Percentiles rank a stretch among this genome's conserved stretches.
Conservation (phyloP, 805 yeast species). For the Priceomyces medius region DNA sequence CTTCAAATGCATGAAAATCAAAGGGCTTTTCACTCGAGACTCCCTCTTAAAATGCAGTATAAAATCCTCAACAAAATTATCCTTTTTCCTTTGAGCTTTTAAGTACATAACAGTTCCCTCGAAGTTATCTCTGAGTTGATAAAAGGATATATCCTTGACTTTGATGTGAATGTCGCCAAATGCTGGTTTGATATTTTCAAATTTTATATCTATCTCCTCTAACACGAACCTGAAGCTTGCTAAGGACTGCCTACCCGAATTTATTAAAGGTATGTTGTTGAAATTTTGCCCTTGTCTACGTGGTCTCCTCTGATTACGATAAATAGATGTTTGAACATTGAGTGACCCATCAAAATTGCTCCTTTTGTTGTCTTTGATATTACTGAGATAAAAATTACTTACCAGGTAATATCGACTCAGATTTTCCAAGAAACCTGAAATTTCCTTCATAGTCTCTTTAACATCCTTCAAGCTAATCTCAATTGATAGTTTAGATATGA, state of each 20-base stretch:
- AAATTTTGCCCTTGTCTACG: slow-evolving; percentile 15
- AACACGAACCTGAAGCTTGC: slow-evolving; percentile 33
- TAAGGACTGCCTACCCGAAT: slow-evolving; percentile 36
- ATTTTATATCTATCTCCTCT: slow-evolving; percentile 16
- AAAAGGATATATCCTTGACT: slow-evolving; percentile 16
- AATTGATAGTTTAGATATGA: slow-evolving; percentile 14
- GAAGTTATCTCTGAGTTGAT: slow-evolving; percentile 18
- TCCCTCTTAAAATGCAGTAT: slow-evolving; percentile 21
- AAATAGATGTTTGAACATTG: slow-evolving; percentile 8
- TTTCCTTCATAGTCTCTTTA: slow-evolving; percentile 8
- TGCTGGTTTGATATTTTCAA: slow-evolving; percentile 16
- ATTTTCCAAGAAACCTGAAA: slow-evolving; percentile 9
- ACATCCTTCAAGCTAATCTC: slow-evolving; percentile 12
- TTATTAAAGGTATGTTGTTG: slow-evolving; percentile 15
- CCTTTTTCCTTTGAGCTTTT: slow-evolving; percentile 14
- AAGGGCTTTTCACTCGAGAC: slow-evolving; percentile 17
- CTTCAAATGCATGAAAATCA: slow-evolving; percentile 21
- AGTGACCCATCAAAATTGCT: neutral
- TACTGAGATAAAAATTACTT: neutral
- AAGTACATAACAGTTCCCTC: slow-evolving; percentile 23
- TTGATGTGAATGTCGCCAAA: slow-evolving; percentile 26
- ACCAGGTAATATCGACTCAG: neutral
- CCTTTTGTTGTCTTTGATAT: neutral
- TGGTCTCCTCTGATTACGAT: slow-evolving; percentile 13
- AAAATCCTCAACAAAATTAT: slow-evolving; percentile 15